Evolutionary conservation across 495 filamentous ascomycete species (phyloP), one percentile per base, ranked within the genome.

Genomic region (Rhypophila decipiens): DNA sequence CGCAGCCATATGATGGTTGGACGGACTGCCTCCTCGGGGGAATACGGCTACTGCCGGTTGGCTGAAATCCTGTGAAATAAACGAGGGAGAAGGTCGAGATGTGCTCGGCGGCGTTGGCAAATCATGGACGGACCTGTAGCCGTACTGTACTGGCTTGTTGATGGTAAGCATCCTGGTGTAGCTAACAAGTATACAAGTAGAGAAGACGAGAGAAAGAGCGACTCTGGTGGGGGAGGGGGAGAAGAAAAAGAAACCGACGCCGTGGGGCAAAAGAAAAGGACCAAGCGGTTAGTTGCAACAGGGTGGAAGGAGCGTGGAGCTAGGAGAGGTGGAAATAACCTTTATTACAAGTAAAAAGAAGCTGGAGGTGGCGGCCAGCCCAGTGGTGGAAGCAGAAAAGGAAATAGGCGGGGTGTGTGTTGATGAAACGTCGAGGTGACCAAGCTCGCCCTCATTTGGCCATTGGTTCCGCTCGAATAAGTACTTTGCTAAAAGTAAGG

Each of bases 91-190:
- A 65, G 74, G 76, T 68, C 75, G 79, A 63, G 72, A 70, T 55
- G 73, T 67, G 56, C 74, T 74, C 44, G 76, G 73, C 63, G 80
- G 73, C 61, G 78, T 77, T 57, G 79, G 80, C 62, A 80, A 71
- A 67, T 85, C 82, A 85, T 86, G 79, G 72, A 76, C 75, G 70
- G 76, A 73, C 71, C 74, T 76, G 71, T 80, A 78, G 68, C 77
- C 76, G 68, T 83, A 77, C 57, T 80, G 79, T 63, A 69, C 62
- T 71, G 80, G 78, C 73, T 82, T 79, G 62, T 76, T 80, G 59
- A 82, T 68, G 59, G 82, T 86, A 75, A 86, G 82, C 78, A 84
- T 76, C 69, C 66, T 75, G 65, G 46, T 63, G 38, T 60, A 31
- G 13, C n/a, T n/a, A n/a, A n/a, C n/a, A n/a, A n/a, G n/a, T 38